Conservation (phyloP, 2,329 filamentous ascomycete species). For the Ascochyta pisi region DNA sequence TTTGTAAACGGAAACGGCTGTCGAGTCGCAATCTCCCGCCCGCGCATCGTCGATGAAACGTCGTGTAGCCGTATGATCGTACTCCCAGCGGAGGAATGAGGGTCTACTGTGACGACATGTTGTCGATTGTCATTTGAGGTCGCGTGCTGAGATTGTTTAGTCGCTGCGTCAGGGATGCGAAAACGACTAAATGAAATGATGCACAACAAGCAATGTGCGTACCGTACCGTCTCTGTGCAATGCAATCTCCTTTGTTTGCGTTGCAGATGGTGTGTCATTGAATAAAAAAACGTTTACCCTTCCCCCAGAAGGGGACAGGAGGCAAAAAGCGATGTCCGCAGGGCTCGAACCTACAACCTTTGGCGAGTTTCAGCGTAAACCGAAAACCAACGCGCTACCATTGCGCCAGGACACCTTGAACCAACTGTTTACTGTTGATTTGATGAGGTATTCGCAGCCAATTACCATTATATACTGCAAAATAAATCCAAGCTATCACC, state of each 20-base stretch:
- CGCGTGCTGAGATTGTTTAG: neutral
- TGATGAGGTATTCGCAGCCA: neutral
- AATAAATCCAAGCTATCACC: neutral
- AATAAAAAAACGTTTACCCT: no score
- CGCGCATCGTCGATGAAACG: conserved; percentile 7
- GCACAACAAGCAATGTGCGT: neutral
- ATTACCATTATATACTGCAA: neutral
- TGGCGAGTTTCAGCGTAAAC: conserved; percentile 25
- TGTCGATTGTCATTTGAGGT: conserved; percentile 17
- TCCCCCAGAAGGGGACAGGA: no score
- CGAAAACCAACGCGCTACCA: conserved; percentile 39
- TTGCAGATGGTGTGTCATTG: no score
- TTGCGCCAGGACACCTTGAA: conserved; percentile 32
- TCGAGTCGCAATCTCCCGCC: conserved; percentile 21
- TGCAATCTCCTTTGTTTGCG: no score
- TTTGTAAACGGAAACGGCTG: conserved; percentile 1
- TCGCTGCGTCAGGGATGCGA: neutral
- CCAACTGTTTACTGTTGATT: neutral
- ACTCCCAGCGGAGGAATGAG: conserved; percentile 1
- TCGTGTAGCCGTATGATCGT: conserved; percentile 1
- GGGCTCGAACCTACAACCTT: conserved; percentile 33
- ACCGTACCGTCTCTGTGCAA: neutral
- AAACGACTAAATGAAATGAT: neutral
- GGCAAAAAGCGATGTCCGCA: conserved; percentile 9
- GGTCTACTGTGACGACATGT: conserved; percentile 10